These are phyloP conservation scores for Botrytis tulipae DNA, from an alignment of 2,329 filamentous ascomycete genomes.

Conservation along the genomic window DNA sequence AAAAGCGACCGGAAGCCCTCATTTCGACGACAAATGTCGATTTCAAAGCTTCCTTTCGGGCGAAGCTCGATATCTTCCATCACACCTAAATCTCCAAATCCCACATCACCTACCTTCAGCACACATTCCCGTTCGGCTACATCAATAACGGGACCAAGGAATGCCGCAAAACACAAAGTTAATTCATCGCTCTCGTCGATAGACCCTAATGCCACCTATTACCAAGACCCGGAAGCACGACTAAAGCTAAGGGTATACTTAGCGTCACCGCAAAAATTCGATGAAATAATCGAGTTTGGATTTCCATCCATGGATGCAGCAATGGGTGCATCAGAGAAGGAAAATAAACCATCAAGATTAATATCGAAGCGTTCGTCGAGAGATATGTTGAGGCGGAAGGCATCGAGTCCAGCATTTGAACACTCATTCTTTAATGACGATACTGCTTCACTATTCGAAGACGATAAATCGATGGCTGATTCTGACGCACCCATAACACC, in stretches of 20 bases:
- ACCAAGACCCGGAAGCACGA: constrained; percentile 85
- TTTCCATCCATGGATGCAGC: constrained; percentile 66
- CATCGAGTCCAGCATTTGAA: constrained; percentile 48
- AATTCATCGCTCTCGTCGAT: constrained; percentile 48
- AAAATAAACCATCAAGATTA: constrained; percentile 33
- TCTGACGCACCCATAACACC: constrained; percentile 51
- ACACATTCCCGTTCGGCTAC: constrained; percentile 44
- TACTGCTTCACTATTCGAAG: constrained; percentile 53
- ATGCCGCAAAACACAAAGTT: constrained; percentile 34
- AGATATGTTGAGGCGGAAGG: constrained; percentile 34
- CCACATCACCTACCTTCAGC: constrained; percentile 30
- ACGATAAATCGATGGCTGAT: constrained; percentile 54
- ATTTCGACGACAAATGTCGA: constrained; percentile 70
- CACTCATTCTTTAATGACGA: constrained; percentile 60
- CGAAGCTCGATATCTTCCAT: constrained; percentile 48
- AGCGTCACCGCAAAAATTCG: constrained; percentile 89
- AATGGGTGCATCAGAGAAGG: constrained; percentile 39
- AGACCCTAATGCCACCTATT: constrained; percentile 75
- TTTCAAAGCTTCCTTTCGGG: constrained; percentile 63
- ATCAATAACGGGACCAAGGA: constrained; percentile 46
- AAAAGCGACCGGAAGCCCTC: constrained; percentile 54
- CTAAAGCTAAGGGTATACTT: constrained; percentile 83
- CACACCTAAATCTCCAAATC: constrained; percentile 36
- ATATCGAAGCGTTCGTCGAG: constrained; percentile 23
- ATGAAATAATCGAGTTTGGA: constrained; percentile 91